A percentile compares a stretch with the other conserved stretches of the same genome.
phyloP scores from a whole-genome alignment of 2,329 filamentous ascomycete genomes.

The Neoscytalidium dimidiatum region DNA sequence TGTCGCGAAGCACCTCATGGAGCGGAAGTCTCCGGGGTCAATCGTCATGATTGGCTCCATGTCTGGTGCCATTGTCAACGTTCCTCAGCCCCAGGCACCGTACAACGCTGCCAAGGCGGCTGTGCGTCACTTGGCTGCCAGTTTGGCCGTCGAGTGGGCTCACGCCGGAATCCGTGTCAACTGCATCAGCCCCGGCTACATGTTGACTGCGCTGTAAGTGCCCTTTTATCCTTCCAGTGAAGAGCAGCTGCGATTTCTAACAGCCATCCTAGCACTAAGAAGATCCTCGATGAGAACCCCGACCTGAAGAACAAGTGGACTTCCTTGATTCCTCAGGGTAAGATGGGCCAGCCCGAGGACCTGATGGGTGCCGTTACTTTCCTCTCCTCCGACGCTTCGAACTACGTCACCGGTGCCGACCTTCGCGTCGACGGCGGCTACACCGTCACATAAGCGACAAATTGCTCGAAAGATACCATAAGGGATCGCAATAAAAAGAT shows the following conservation, averaged over 20 bases:
- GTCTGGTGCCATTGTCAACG: constrained; percentile 91
- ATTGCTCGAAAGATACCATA: neutral
- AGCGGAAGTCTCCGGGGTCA: constrained; percentile 74
- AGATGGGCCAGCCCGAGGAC: constrained; percentile 90
- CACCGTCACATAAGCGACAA: constrained; percentile 65
- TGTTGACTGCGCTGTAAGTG: constrained; percentile 86
- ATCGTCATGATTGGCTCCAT: constrained; percentile 97
- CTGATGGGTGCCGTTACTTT: constrained; percentile 92
- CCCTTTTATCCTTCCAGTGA: constrained; percentile 19
- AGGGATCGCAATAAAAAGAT: neutral
- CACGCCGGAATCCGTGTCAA: constrained; percentile 86
- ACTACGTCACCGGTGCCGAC: constrained; percentile 63
- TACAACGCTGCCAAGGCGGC: constrained; percentile 95
- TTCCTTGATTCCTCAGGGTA: constrained; percentile 85
- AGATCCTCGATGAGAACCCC: constrained; percentile 91
- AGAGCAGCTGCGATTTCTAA: neutral
- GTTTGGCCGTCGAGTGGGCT: constrained; percentile 93
- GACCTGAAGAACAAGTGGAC: constrained; percentile 90
- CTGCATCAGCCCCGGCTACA: constrained; percentile 93
- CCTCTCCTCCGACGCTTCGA: constrained; percentile 72
- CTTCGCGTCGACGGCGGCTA: constrained; percentile 86
- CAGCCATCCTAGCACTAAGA: constrained; percentile 67
- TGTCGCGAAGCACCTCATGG: constrained; percentile 87
- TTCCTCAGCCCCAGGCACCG: constrained; percentile 88
- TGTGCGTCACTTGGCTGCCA: constrained; percentile 82